Base-by-base conservation (phyloP, 495 filamentous ascomycete species). In the Bathelium albidoporum region DNA sequence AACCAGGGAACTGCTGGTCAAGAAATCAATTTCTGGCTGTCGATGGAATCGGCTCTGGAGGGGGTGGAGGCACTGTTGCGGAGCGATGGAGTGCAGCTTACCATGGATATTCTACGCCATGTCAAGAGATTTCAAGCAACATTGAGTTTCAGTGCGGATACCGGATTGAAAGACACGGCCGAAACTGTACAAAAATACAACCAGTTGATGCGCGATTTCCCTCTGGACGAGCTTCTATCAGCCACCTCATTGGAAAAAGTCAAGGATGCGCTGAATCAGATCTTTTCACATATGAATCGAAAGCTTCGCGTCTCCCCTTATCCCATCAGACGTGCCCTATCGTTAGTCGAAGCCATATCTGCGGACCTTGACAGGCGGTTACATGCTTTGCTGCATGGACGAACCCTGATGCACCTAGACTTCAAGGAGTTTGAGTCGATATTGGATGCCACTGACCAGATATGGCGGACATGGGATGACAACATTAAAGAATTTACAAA, bases 101-200 rank as follows among this genome's bases (percentile, higher is more conserved):
- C 95, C 0, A 83, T 99, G 76, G 92, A 97, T 67, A 89, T 97
- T 59, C 80, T 99, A 63, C 89, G 89, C 66, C 86, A 95, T 74
- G 95, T 93, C 34, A 99, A 99, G 75, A 88, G 95, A 61, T 97
- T 96, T 71, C 89, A 95, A 74, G 91, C 92, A 20, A 96, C 92
- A 24, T 87, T 96, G 66, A 97, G 95, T 79, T 99, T 99, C 71
- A 85, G 84, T 49, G 87, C 93, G 14, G 94, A 99, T 73, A 97
- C 93, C 53, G 93, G 94, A 1, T 76, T 99, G 72, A 94, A 91
- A 73, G 95, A 97, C 72, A 90, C 91, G 52, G 91, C 87, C 68
- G 93, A 99, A 65, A 85, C 87, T 76, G 94, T 97, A 41, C 91
- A 96, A 77, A 96, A 95, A 71, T 97, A 97, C 76, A 99, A 99